Evolutionary conservation across 2,329 filamentous ascomycete species (phyloP), one percentile per base, ranked within the genome.

Genomic region (Trichoderma sp.): DNA sequence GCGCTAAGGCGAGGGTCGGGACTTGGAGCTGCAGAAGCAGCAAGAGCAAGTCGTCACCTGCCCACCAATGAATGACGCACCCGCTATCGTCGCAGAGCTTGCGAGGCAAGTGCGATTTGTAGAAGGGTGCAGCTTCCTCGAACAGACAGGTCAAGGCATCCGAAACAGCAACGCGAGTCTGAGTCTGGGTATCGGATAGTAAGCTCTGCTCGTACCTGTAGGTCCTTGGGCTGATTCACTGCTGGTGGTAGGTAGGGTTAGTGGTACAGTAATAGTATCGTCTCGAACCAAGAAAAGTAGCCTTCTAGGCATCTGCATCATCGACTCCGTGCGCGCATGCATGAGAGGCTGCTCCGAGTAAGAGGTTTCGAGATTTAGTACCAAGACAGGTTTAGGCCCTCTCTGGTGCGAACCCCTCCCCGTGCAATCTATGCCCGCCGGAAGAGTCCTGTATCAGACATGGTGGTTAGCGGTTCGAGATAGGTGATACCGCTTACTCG

Each of bases 31-130:
- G 49, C 49, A 43, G 40, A 43, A n/a, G 52, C 53, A 53, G 37
- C 52, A 57, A 24, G 47, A 43, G 62, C 62, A 43, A 57, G 10
- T 58, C 63, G 37, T 66, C 63, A 66, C 63, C 63, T 66, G 63
- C 53, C 53, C 63, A 66, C 63, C 63, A 66, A 66, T 66, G 63
- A 58, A 49, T 49, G 47, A 49, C 52, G 52, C 52, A 55, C 24
- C 52, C 47, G 47, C 47, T 49, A 31, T 55, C 52, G 52, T 27
- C n/a, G 14, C n/a, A 55, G 52, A 10, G 27, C 14, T 13, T 55
- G 27, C 24, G n/a, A 29, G 13, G 21, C 40, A 43, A 43, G 16
- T n/a, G 40, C 40, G 37, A 40, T 40, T 3, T 16, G 37, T 40
- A 40, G 14, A 40, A 40, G 37, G 37, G 19, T 19, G 37, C 40